Conservation (phyloP, 2,329 filamentous ascomycete genomes). For the Cucurbitaria berberidis region DNA sequence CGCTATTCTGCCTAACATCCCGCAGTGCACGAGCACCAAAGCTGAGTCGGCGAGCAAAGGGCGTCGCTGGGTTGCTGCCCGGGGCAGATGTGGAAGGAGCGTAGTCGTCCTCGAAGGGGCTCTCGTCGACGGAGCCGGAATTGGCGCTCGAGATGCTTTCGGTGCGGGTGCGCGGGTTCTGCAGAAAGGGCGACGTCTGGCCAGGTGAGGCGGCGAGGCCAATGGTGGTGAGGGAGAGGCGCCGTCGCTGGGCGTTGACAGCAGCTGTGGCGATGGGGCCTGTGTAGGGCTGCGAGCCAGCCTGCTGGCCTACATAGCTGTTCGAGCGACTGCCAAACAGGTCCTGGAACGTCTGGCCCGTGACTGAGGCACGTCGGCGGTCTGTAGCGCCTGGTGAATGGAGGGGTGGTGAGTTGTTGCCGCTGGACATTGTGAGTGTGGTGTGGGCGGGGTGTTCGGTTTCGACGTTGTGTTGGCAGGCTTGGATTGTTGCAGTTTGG, state of each 20-base stretch:
- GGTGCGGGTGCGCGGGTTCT: slow-evolving; percentile 47
- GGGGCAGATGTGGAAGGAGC: slow-evolving; percentile 58
- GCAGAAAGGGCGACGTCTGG: slow-evolving; percentile 52
- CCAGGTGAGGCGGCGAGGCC: slow-evolving; percentile 54
- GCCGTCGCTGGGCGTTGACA: slow-evolving; percentile 56
- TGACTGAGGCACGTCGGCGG: slow-evolving; percentile 55
- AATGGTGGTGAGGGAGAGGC: slow-evolving; percentile 58
- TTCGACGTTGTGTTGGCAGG: neutral
- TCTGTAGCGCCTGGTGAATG: slow-evolving; percentile 45
- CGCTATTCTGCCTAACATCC: slow-evolving; percentile 66
- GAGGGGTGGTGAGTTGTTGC: slow-evolving; percentile 49
- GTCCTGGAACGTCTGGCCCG: slow-evolving; percentile 57
- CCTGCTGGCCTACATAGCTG: slow-evolving; percentile 42
- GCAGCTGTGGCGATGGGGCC: slow-evolving; percentile 58
- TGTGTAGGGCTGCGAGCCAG: slow-evolving; percentile 40
- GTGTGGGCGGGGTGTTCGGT: slow-evolving; percentile 1
- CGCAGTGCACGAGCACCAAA: slow-evolving; percentile 83
- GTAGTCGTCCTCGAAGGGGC: slow-evolving; percentile 62
- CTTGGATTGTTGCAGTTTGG: slow-evolving; percentile 1
- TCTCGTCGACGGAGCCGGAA: slow-evolving; percentile 57
- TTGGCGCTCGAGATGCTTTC: slow-evolving; percentile 58
- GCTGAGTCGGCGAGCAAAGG: slow-evolving; percentile 85
- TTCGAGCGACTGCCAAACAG: slow-evolving; percentile 50
- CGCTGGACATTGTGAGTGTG: slow-evolving; percentile 42
- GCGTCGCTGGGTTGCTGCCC: slow-evolving; percentile 69